Evolutionary conservation across 164 flowering plant species (phyloP).

Genomic region (Piper longum): DNA sequence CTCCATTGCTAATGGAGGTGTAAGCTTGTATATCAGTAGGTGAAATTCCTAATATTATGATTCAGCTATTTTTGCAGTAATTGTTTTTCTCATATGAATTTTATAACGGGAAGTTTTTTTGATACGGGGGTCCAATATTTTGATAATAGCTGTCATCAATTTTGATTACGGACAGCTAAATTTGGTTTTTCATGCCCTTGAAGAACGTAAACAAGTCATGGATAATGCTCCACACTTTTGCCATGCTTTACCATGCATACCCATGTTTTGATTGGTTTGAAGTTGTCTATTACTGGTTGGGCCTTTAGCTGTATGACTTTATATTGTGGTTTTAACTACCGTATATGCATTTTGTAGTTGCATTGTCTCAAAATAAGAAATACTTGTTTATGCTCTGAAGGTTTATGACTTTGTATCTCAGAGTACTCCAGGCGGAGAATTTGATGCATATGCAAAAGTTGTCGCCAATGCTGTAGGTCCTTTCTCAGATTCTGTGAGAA

Average conservation of each 20-base stretch:
- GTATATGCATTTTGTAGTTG: too few relatives aligned
- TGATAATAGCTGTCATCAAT: constrained; percentile 93
- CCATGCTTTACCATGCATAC: constrained; percentile 94
- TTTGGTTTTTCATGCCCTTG: constrained; percentile 94
- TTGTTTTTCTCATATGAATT: too few relatives aligned
- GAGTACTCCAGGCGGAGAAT: constrained; percentile 12
- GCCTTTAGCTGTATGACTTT: constrained; percentile 88
- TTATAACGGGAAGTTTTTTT: background rate
- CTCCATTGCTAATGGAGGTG: too few relatives aligned
- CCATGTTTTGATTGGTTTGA: constrained; percentile 99
- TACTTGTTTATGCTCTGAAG: background rate
- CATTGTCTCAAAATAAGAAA: too few relatives aligned
- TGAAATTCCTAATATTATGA: too few relatives aligned
- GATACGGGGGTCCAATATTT: constrained; percentile 84
- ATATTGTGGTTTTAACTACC: constrained; percentile 35
- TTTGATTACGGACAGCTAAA: constrained; percentile 93
- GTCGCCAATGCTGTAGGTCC: constrained; percentile 87
- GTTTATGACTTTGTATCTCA: background rate
- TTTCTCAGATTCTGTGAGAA: constrained; percentile 86
- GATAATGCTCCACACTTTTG: constrained; percentile 95
- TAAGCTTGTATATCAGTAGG: too few relatives aligned
- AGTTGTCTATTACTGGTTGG: constrained; percentile 78
- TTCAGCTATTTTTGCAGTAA: too few relatives aligned
- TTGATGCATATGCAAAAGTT: constrained; percentile 16
- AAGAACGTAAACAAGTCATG: constrained; percentile 94